Percentiles rank a stretch among this genome's conserved stretches.
These are phyloP conservation scores for Carpinus fangiana DNA, from an alignment of 306 rosid genomes.

Conservation along the genomic window DNA sequence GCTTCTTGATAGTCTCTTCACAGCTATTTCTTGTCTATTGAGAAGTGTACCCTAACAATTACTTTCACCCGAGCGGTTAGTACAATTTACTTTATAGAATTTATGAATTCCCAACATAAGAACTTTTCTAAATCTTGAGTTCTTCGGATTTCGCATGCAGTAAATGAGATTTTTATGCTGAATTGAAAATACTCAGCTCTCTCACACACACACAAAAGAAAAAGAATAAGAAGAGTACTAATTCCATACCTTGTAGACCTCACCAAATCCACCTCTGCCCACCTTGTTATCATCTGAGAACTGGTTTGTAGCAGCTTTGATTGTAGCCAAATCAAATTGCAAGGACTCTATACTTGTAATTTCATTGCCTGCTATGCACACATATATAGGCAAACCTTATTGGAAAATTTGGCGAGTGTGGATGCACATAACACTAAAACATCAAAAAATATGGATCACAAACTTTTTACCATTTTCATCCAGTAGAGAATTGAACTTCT, in stretches of 20 bases:
- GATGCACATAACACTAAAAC: background rate
- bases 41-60: conserved; percentile 21
- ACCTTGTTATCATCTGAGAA: conserved; percentile 21
- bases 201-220: no score
- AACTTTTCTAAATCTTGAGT: no score
- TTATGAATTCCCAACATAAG: no score
- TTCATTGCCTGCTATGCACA: background rate
- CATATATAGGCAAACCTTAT: no score
- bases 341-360: conserved; percentile 3
- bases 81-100: no score
- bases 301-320: conserved; percentile 26
- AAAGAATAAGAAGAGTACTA: no score
- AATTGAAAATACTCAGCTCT: no score
- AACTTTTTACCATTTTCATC: background rate
- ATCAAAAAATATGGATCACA: no score
- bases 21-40: conserved; percentile 27
- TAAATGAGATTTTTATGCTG: no score
- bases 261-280: conserved; percentile 39
- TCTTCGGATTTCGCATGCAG: no score
- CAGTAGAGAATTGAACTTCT: background rate
- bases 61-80: background rate
- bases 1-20: conserved; percentile 29
- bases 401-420: no score
- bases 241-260: conserved; percentile 25
- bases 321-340: conserved; percentile 12